Percentiles rank a stretch among this genome's conserved stretches.
phyloP scores from a whole-genome alignment of 352 stramenopile genomes.

The Phytophthora sp. region DNA sequence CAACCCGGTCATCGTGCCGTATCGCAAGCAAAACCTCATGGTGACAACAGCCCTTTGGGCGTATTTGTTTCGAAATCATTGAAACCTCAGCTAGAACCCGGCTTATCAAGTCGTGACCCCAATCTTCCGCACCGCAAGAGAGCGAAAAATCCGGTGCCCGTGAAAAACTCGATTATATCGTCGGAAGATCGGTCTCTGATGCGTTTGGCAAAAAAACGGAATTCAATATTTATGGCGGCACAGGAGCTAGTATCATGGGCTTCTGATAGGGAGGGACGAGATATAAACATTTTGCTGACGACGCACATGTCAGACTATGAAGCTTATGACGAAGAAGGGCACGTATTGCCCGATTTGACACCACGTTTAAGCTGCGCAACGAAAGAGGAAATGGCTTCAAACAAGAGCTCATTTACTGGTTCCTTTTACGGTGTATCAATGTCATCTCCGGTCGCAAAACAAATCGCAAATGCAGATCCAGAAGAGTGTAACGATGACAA shows the following conservation, averaged over 20 bases:
- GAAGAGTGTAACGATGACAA: background rate
- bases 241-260: constrained; percentile 9
- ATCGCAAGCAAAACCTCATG: background rate
- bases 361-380: constrained; percentile 20
- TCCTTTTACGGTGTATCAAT: constrained; percentile 34
- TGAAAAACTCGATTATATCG: constrained; percentile 23
- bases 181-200: constrained; percentile 45
- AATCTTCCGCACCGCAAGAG: constrained; percentile 12
- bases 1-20: background rate
- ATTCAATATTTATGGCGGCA: constrained; percentile 44
- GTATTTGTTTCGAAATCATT: too few relatives aligned
- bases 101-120: constrained; percentile 14
- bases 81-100: background rate
- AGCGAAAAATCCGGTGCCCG: constrained; percentile 47
- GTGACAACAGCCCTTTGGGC: background rate
- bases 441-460: constrained; percentile 16
- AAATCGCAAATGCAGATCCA: background rate
- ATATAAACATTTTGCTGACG: background rate
- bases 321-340: constrained; percentile 21
- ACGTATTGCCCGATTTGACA: constrained; percentile 20
- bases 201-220: constrained; percentile 44
- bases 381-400: constrained; percentile 18
- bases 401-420: constrained; percentile 10
- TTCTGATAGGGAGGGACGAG: constrained; percentile 1
- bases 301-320: constrained; percentile 18